These are phyloP conservation scores for Aeminium ludgeri DNA, from an alignment of 495 filamentous ascomycete species.

Conservation along the genomic window DNA sequence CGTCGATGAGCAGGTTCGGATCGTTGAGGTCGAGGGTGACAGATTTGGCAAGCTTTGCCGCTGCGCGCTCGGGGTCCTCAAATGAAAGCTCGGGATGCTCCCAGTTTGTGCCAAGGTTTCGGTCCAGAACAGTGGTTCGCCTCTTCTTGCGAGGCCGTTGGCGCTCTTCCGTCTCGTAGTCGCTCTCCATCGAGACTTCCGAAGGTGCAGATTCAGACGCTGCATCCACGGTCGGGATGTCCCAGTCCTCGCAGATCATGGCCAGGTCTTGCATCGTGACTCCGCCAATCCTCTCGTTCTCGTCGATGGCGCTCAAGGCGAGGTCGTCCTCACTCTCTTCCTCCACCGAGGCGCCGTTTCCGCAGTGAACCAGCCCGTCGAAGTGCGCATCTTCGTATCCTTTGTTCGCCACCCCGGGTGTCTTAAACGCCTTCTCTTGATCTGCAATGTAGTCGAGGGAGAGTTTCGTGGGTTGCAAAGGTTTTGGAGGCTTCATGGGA, in stretches of 20 bases:
- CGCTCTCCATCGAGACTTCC: conserved; percentile 4
- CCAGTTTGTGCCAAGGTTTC: conserved; percentile 26
- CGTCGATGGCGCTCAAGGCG: conserved; percentile 38
- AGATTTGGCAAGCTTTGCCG: conserved; percentile 50
- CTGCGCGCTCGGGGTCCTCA: conserved; percentile 45
- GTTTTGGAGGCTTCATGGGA: conserved; percentile 58
- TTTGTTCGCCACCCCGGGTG: conserved; percentile 17
- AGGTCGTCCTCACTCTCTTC: conserved; percentile 33
- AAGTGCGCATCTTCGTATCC: neutral
- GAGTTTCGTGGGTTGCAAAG: conserved; percentile 69
- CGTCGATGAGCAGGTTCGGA: conserved; percentile 66
- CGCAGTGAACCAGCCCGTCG: neutral
- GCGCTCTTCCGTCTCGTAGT: conserved; percentile 15
- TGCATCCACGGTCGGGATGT: conserved; percentile 8
- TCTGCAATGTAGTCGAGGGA: conserved; percentile 68
- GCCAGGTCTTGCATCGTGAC: conserved; percentile 58
- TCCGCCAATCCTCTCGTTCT: conserved; percentile 49
- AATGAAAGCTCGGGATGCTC: conserved; percentile 35
- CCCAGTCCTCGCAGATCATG: conserved; percentile 73
- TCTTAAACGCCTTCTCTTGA: conserved; percentile 61
- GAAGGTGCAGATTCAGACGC: conserved; percentile 8
- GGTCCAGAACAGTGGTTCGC: neutral
- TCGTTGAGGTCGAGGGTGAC: conserved; percentile 83
- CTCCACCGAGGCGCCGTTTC: conserved; percentile 22
- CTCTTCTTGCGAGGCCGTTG: conserved; percentile 19